Conservation (phyloP, 805 yeast species). For the Candida berthetii region DNA sequence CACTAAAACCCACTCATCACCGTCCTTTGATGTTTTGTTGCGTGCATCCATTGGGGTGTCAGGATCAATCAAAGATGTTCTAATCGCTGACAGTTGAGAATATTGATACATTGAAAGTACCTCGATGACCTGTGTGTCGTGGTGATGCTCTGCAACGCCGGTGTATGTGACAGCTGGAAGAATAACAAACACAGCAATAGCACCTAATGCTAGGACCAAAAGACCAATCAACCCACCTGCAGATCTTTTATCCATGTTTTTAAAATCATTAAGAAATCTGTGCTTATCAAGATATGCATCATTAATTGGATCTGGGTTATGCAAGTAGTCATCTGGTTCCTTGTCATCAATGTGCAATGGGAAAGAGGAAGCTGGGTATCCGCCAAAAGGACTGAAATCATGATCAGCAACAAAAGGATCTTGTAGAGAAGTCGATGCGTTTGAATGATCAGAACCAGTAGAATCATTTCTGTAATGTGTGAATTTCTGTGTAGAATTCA, state of each 20-base stretch:
- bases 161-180: constrained; percentile 83
- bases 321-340: constrained; percentile 92
- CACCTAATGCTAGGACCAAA: constrained; percentile 51
- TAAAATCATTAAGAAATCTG: constrained; percentile 58
- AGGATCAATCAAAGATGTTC: constrained; percentile 50
- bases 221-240: constrained; percentile 59
- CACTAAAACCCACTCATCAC: constrained; percentile 67
- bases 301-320: constrained; percentile 92
- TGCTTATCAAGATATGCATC: constrained; percentile 82
- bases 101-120: constrained; percentile 41
- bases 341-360: constrained; percentile 89
- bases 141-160: constrained; percentile 42
- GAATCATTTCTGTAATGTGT: constrained; percentile 12
- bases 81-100: constrained; percentile 44
- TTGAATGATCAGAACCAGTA: constrained; percentile 13
- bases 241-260: constrained; percentile 58
- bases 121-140: constrained; percentile 22
- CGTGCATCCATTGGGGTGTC: constrained; percentile 50
- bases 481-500: constrained; percentile 24
- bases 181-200: constrained; percentile 62
- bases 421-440: constrained; percentile 4
- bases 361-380: constrained; percentile 92
- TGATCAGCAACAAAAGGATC: constrained; percentile 40
- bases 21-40: constrained; percentile 49
- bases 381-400: constrained; percentile 90